Evolutionary conservation across 345 rosid genomes (phyloP), one percentile per base, ranked within the genome.

Genomic region (Linum usitatissimum): DNA sequence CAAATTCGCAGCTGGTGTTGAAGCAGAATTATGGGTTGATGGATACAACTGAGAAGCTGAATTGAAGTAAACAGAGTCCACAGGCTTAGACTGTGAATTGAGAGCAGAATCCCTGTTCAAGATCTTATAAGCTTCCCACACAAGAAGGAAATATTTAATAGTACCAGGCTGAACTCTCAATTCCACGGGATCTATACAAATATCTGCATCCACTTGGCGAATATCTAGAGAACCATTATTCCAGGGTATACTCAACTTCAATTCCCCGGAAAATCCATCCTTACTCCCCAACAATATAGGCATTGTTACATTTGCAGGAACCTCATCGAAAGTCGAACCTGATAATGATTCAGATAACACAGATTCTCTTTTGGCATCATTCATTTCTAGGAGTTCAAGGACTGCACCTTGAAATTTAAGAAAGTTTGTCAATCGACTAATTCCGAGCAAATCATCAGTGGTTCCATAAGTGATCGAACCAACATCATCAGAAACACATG

Each of bases 161-260:
- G 85, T 76, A 74, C 76, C 76, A 1, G 96, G 97, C 56, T 83
- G 84, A 73, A 87, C 63, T 74, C 79, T 81, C 61, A 93, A 68
- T 72, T 85, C 94, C 71, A 93, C 19, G 60, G 97, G 97, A 78
- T 87, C 88, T 65, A 87, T 30, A 58, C 62, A 74, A 72, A 90
- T 77, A 79, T 87, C 84, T 38, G 88, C 91, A 79, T 89, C 88
- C 75, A 93, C 86, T 73, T 80, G 85, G 75, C 83, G 81, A 60
- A 93, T 84, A 71, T 93, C 99, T 72, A 90, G 75, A 34, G 91
- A 83, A 78, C 97, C 99, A 77, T 93, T 78, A 76, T 75, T 84
- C 93, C 97, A 93, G 56, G 99, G 99, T 70, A 93, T 90, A 75
- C 88, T 90, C 60, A 90, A 78, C 70, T 74, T 87, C 66, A 93